Percentiles rank a stretch among this genome's conserved stretches.
phyloP scores from a whole-genome alignment of 768 basidiomycete genomes.

The Hericium erinaceus region DNA sequence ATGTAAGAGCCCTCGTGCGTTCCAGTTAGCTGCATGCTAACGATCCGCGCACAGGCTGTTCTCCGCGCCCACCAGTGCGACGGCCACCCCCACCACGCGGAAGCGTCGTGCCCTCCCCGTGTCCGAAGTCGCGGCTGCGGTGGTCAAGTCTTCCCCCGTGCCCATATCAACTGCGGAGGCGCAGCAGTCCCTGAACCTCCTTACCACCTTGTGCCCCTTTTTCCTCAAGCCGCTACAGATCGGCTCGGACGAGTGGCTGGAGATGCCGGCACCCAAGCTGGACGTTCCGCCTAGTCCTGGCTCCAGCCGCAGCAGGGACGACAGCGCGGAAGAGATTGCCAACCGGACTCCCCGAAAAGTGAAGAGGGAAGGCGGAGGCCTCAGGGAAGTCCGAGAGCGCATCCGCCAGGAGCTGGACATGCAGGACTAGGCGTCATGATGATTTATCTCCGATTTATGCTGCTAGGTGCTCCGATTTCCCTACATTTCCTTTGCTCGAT shows the following conservation, averaged over 20 bases:
- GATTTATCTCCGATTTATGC: neutral
- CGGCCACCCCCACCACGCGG: conserved; percentile 45
- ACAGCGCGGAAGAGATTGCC: conserved; percentile 52
- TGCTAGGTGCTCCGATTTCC: neutral
- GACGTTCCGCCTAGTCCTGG: conserved; percentile 42
- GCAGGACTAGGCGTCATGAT: conserved; percentile 32
- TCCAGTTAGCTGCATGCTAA: neutral
- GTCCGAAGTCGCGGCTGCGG: conserved; percentile 55
- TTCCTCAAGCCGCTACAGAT: conserved; percentile 62
- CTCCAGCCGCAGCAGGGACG: conserved; percentile 33
- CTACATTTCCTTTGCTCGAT: conserved; percentile 4
- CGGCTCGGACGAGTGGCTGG: conserved; percentile 44
- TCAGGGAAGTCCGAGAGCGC: conserved; percentile 74
- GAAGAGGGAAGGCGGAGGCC: conserved; percentile 59
- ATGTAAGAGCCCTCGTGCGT: conserved; percentile 36
- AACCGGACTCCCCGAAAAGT: conserved; percentile 67
- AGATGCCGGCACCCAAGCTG: conserved; percentile 42
- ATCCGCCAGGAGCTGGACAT: conserved; percentile 72
- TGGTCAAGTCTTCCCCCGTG: conserved; percentile 75
- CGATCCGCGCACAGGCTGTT: conserved; percentile 45
- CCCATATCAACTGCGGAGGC: conserved; percentile 75
- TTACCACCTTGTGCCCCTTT: conserved; percentile 68
- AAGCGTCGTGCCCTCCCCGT: conserved; percentile 65
- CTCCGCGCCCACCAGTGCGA: conserved; percentile 47
- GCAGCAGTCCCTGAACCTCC: conserved; percentile 58